Evolutionary conservation across 2,329 filamentous ascomycete species (phyloP).

Genomic region (Colletotrichum destructivum): DNA sequence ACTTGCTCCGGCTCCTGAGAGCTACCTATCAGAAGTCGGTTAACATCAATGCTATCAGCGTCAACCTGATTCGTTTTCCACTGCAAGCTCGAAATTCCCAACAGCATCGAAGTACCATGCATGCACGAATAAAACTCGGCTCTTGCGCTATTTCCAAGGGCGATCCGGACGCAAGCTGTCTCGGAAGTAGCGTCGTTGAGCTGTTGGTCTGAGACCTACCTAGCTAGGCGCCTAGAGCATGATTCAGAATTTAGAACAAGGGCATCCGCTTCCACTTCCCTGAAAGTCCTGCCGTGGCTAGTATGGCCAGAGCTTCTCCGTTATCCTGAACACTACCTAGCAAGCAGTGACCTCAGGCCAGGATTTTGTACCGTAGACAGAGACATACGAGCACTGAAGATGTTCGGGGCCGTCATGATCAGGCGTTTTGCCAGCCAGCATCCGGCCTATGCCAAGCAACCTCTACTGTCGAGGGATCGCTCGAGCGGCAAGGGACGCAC

Average conservation of each 20-base stretch:
- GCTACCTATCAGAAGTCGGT: background rate
- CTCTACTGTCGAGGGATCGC: conserved; percentile 2
- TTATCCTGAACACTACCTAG: background rate
- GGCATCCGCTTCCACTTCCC: background rate
- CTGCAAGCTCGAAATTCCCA: conserved; percentile 1
- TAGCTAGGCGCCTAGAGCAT: background rate
- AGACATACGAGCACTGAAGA: conserved; percentile 14
- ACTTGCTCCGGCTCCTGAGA: background rate
- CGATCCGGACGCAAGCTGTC: conserved; percentile 11
- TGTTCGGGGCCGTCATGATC: conserved; percentile 4
- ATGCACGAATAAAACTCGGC: background rate
- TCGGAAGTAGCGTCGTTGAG: conserved; percentile 34
- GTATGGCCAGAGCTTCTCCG: background rate
- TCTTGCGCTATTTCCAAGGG: background rate
- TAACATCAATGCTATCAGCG: background rate
- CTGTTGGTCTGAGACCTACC: conserved; percentile 33
- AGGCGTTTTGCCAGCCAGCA: conserved; percentile 18
- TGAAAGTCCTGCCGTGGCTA: background rate
- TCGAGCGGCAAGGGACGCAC: conserved; percentile 22
- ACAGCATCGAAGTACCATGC: background rate
- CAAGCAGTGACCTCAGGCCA: background rate
- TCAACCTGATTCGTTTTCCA: background rate
- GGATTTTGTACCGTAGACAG: background rate
- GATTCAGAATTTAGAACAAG: background rate
- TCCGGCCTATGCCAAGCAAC: conserved; percentile 19